These are phyloP conservation scores for Suillus spraguei DNA, from an alignment of 768 basidiomycete species.

Conservation along the genomic window DNA sequence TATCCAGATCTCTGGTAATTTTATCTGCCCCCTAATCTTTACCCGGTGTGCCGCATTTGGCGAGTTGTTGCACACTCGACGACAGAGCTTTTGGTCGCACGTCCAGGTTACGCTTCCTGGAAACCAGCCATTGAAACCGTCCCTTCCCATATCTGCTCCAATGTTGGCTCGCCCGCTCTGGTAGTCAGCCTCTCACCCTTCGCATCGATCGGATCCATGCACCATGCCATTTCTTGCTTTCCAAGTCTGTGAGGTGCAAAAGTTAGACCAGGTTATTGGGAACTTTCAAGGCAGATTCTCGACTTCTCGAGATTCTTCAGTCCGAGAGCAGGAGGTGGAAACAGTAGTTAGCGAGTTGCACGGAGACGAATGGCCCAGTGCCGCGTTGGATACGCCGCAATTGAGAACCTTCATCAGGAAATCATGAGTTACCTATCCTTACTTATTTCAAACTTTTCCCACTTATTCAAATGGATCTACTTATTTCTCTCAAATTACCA, in stretches of 20 bases:
- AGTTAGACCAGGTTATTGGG: neutral
- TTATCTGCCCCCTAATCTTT: neutral
- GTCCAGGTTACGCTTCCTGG: neutral
- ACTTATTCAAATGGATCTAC: too few relatives aligned
- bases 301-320: neutral
- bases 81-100: neutral
- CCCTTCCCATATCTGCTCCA: neutral
- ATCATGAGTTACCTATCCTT: too few relatives aligned
- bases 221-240: too few relatives aligned
- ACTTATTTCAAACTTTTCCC: too few relatives aligned
- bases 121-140: neutral
- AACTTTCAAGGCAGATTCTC: neutral
- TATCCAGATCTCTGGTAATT: neutral
- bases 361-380: neutral
- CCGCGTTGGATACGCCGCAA: neutral
- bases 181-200: neutral
- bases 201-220: neutral
- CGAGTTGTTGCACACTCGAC: neutral
- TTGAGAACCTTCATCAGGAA: neutral
- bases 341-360: too few relatives aligned
- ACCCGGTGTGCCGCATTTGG: neutral
- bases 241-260: too few relatives aligned
- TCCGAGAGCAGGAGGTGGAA: conserved; percentile 1
- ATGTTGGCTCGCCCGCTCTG: neutral
- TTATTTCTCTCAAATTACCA: too few relatives aligned